Conservation (phyloP, 2,329 filamentous ascomycete species). For the Phaeosphaeriaceae sp. region DNA sequence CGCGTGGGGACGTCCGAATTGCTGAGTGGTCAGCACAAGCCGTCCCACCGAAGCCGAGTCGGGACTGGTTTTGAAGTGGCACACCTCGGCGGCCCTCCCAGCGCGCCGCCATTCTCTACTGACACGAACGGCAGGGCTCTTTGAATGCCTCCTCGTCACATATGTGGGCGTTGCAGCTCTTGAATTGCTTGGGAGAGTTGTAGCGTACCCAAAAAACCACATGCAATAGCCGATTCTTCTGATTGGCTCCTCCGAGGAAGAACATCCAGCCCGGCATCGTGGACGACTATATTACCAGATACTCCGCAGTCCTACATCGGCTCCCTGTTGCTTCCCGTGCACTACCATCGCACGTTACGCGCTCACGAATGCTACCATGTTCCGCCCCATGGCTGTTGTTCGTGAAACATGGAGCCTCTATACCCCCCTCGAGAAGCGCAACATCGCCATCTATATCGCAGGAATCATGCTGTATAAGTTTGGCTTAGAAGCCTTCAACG, state of each 20-base stretch:
- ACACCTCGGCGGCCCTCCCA: slow-evolving; percentile 28
- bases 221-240: slow-evolving; percentile 21
- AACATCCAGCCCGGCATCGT: slow-evolving; percentile 19
- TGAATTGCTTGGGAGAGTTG: slow-evolving; percentile 19
- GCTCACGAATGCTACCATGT: slow-evolving; percentile 20
- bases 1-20: slow-evolving; percentile 5
- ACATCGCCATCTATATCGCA: slow-evolving; percentile 50
- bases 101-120: slow-evolving; percentile 21
- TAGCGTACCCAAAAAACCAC: slow-evolving; percentile 25
- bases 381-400: slow-evolving; percentile 30
- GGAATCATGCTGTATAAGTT: slow-evolving; percentile 63
- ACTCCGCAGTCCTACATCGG: slow-evolving; percentile 21
- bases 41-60: slow-evolving; percentile 19
- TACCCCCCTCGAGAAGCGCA: slow-evolving; percentile 51
- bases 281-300: slow-evolving; percentile 28
- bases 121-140: slow-evolving; percentile 22
- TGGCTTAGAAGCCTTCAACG: slow-evolving; percentile 60
- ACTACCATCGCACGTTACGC: slow-evolving; percentile 20
- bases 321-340: slow-evolving; percentile 20
- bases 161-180: slow-evolving; percentile 26
- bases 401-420: slow-evolving; percentile 45
- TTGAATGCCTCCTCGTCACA: slow-evolving; percentile 30
- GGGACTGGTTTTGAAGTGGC: slow-evolving; percentile 21
- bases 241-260: slow-evolving; percentile 23
- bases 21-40: slow-evolving; percentile 26